Conservation (phyloP, 2,329 filamentous ascomycete genomes). For the Chaetomium sp. region DNA sequence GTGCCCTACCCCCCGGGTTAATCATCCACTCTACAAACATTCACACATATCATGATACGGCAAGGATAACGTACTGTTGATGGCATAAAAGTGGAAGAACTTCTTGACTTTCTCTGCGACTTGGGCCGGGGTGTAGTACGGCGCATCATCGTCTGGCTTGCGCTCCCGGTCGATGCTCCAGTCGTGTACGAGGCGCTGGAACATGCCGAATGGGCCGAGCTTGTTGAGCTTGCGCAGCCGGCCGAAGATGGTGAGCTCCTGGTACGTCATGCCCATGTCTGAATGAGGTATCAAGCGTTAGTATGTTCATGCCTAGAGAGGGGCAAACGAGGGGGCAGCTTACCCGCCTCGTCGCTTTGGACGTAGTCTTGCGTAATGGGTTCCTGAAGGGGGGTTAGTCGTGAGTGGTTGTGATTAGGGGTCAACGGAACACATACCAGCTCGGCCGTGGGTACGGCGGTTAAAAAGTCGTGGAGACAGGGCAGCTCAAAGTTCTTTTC, state of each 20-base stretch:
- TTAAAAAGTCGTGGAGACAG: constrained; percentile 59
- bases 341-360: constrained; percentile 39
- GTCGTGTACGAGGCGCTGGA: constrained; percentile 38
- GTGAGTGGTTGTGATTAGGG: neutral
- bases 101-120: constrained; percentile 41
- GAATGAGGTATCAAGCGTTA: neutral
- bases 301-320: neutral
- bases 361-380: constrained; percentile 58
- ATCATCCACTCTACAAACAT: neutral
- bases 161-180: constrained; percentile 34
- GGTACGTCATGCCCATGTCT: constrained; percentile 48
- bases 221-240: constrained; percentile 40
- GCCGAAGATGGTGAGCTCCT: constrained; percentile 35
- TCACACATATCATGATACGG: too few relatives aligned
- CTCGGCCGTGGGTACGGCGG: constrained; percentile 56
- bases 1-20: constrained; percentile 49
- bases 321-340: too few relatives aligned
- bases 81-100: constrained; percentile 50
- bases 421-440: constrained; percentile 26
- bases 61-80: constrained; percentile 40
- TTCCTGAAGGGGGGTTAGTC: constrained; percentile 28
- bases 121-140: constrained; percentile 32
- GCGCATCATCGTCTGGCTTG: constrained; percentile 25
- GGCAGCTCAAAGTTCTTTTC: constrained; percentile 53
- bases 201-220: constrained; percentile 43